Conservation (phyloP, 1,284 basidiomycete species). For the Termitomyces sp. region DNA sequence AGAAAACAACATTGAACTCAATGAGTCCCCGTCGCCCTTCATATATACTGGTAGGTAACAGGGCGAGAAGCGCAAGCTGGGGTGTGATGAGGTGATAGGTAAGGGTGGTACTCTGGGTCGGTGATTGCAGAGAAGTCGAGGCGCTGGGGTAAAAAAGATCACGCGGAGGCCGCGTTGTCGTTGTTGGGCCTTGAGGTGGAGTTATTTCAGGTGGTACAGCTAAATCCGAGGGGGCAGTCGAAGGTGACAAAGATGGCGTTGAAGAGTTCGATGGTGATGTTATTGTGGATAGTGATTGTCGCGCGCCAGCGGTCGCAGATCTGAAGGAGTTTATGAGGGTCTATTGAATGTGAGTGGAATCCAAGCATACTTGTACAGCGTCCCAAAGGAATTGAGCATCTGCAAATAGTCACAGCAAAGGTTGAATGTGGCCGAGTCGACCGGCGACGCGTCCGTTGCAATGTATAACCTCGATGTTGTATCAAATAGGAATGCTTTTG, state of each 20-base stretch:
- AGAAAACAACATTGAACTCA: conserved; percentile 91
- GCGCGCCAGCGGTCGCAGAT: conserved; percentile 34
- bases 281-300: conserved; percentile 25
- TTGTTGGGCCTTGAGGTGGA: neutral
- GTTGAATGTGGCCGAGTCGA: conserved; percentile 84
- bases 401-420: conserved; percentile 89
- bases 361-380: conserved; percentile 69
- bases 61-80: conserved; percentile 74
- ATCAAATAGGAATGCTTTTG: conserved; percentile 93
- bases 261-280: conserved; percentile 23
- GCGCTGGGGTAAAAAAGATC: conserved; percentile 51
- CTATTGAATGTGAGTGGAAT: neutral
- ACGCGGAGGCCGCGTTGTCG: conserved; percentile 18
- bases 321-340: conserved; percentile 21
- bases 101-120: conserved; percentile 67
- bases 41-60: conserved; percentile 77
- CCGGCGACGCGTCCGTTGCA: conserved; percentile 89
- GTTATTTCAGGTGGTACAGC: conserved; percentile 11
- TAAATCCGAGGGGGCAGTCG: conserved; percentile 11
- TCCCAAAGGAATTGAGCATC: conserved; percentile 82
- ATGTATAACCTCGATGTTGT: conserved; percentile 82
- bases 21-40: conserved; percentile 77
- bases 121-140: conserved; percentile 52
- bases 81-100: conserved; percentile 85
- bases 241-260: conserved; percentile 18